Evolutionary conservation across 2,329 filamentous ascomycete genomes (phyloP).

Genomic region (Clarireedia sp.): DNA sequence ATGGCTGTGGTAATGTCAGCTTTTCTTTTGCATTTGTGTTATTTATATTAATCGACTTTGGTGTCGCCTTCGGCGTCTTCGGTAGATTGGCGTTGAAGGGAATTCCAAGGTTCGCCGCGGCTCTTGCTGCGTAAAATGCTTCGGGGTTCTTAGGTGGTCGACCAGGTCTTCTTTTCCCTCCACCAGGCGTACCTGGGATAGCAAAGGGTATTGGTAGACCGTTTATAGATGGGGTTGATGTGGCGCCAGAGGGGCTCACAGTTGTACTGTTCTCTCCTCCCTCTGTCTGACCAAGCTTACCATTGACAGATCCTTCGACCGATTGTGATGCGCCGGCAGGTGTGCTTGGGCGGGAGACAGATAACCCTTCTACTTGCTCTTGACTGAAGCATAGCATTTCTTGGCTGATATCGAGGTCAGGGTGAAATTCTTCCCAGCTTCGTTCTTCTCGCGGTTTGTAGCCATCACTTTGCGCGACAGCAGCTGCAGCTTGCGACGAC

Average conservation of each 20-base stretch:
- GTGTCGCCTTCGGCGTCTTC: slow-evolving; percentile 42
- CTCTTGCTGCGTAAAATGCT: slow-evolving; percentile 48
- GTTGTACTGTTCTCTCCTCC: slow-evolving; percentile 17
- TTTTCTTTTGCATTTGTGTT: slow-evolving; percentile 76
- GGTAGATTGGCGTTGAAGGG: slow-evolving; percentile 1
- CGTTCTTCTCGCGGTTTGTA: slow-evolving; percentile 97
- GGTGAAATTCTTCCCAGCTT: slow-evolving; percentile 96
- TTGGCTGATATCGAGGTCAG: slow-evolving; percentile 82
- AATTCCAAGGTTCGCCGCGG: slow-evolving; percentile 29
- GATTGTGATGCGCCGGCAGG: slow-evolving; percentile 31
- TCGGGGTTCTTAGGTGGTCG: slow-evolving; percentile 54
- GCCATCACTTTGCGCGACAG: slow-evolving; percentile 83
- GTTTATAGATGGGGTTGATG: slow-evolving; percentile 19
- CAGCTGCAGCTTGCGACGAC: slow-evolving; percentile 66
- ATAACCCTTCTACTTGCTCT: slow-evolving; percentile 75
- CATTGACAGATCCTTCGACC: slow-evolving; percentile 35
- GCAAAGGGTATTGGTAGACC: slow-evolving; percentile 16
- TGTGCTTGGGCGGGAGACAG: slow-evolving; percentile 38
- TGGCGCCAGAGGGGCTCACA: slow-evolving; percentile 22
- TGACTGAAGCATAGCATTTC: slow-evolving; percentile 71
- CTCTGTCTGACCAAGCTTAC: slow-evolving; percentile 26
- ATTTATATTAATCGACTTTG: slow-evolving; percentile 65
- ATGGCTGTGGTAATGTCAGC: slow-evolving; percentile 68
- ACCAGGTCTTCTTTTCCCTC: slow-evolving; percentile 51
- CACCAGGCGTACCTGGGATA: slow-evolving; percentile 31